Evolutionary conservation across 2,329 filamentous ascomycete genomes (phyloP), one percentile per base, ranked within the genome.

Genomic region (Cercospora sp.): DNA sequence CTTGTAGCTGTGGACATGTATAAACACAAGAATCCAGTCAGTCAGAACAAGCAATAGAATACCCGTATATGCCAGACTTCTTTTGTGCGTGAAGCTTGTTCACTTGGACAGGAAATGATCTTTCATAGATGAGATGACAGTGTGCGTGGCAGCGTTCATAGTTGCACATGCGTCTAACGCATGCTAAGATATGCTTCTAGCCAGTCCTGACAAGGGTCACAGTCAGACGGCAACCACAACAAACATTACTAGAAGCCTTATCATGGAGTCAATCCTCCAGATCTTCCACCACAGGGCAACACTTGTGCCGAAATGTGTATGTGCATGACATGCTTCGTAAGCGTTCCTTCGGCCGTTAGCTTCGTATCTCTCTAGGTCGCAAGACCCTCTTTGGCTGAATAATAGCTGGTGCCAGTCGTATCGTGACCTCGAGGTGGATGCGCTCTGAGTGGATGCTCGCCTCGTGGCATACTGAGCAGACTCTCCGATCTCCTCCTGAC

Each of bases 401-500:
- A 65, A 43, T 59, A 59, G 58, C 63, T 66, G 24, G 63, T 66
- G 7, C 24, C 59, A 7, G 63, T 66, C 21, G 28, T 43, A 43
- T 60, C 66, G 32, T 62, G 37, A 13, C 45, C 28, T 57, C 67
- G 58, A 28, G 64, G 32, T 32, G 67, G 67, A 53, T 69, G 67
- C 30, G 63, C 67, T 34, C 67, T 49, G 16, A 69, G 63, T 12
- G 67, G 67, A 43, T 69, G 63, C 24, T 69, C 63, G 34, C 67
- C 67, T 53, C 59, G 58, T 30, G 67, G 59, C 30, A 53, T 45
- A 6, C 43, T 57, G 28, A 51, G 37, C 13, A 66, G 13, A 12
- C 59, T 66, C 12, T 53, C 63, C 9, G 45, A 40, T 16, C 32
- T 18, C 12, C 62, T 65, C 24, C 49, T 65, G 40, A 24, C 18